Evolutionary conservation across 352 stramenopile species (phyloP).

Genomic region (Halophytophthora batemanensis): DNA sequence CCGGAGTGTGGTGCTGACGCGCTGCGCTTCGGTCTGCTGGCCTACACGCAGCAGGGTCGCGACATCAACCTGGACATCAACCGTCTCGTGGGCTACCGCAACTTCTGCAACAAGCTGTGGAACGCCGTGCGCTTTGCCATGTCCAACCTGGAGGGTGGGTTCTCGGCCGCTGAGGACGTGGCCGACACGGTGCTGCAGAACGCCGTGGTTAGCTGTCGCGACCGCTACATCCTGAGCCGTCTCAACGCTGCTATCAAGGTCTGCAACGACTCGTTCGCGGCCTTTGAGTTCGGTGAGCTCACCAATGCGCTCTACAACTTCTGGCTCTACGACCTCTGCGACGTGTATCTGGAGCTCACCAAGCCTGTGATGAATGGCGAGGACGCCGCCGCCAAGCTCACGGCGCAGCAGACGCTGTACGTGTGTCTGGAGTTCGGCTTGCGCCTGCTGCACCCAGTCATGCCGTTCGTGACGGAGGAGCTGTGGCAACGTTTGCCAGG

Average conservation of each 20-base stretch:
- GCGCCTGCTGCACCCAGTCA: slow-evolving; percentile 96
- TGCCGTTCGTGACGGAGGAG: slow-evolving; percentile 98
- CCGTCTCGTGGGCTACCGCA: slow-evolving; percentile 97
- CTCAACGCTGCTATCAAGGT: slow-evolving; percentile 72
- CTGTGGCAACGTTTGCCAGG: slow-evolving; percentile 85
- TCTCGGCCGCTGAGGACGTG: slow-evolving; percentile 50
- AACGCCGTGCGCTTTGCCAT: slow-evolving; percentile 98
- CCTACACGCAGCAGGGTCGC: slow-evolving; percentile 92
- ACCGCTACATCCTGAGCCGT: slow-evolving; percentile 85
- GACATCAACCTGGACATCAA: slow-evolving; percentile 99
- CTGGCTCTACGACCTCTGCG: slow-evolving; percentile 98
- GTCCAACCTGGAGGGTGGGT: slow-evolving; percentile 91
- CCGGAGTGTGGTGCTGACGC: slow-evolving; percentile 98
- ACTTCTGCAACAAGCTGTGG: slow-evolving; percentile 99
- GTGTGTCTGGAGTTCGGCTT: slow-evolving; percentile 81
- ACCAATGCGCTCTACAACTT: slow-evolving; percentile 96
- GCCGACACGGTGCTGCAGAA: slow-evolving; percentile 64
- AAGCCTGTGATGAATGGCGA: slow-evolving; percentile 95
- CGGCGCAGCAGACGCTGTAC: slow-evolving; percentile 83
- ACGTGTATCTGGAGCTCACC: slow-evolving; percentile 99
- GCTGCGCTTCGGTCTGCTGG: slow-evolving; percentile 97
- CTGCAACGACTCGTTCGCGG: slow-evolving; percentile 83
- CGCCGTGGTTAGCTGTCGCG: slow-evolving; percentile 53
- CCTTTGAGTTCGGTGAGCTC: slow-evolving; percentile 96
- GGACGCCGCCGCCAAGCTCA: slow-evolving; percentile 64